Conservation (phyloP, 768 basidiomycete species). For the button mushroom (Agaricus bisporus) region DNA sequence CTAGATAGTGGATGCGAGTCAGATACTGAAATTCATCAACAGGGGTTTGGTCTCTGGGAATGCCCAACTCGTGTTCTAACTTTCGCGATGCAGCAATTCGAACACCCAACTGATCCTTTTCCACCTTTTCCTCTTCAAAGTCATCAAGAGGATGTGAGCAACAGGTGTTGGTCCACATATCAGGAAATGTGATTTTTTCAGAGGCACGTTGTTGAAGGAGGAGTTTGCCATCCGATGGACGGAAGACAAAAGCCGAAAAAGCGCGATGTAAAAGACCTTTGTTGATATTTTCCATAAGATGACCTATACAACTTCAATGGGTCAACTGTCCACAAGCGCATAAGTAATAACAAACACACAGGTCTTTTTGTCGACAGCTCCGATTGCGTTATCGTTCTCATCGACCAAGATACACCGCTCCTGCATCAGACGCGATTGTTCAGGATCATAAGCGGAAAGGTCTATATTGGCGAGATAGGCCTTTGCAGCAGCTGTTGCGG, state of each 20-base stretch:
- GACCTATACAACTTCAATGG: slow-evolving; percentile 46
- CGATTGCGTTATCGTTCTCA: slow-evolving; percentile 78
- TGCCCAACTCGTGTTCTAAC: slow-evolving; percentile 94
- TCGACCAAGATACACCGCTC: slow-evolving; percentile 92
- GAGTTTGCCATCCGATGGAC: slow-evolving; percentile 89
- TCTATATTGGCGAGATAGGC: slow-evolving; percentile 70
- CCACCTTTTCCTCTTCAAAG: slow-evolving; percentile 77
- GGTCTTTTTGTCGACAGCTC: slow-evolving; percentile 92
- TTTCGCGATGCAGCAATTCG: slow-evolving; percentile 90
- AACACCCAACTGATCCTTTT: slow-evolving; percentile 76
- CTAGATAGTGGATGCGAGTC: slow-evolving; percentile 95
- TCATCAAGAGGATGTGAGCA: slow-evolving; percentile 96
- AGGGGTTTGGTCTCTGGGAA: slow-evolving; percentile 71
- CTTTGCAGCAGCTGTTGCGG: slow-evolving; percentile 55
- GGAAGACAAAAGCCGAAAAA: slow-evolving; percentile 96
- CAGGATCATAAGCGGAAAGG: slow-evolving; percentile 80
- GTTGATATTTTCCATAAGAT: slow-evolving; percentile 95
- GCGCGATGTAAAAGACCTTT: slow-evolving; percentile 94
- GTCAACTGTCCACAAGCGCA: not conserved
- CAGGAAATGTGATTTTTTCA: slow-evolving; percentile 99
- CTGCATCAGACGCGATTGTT: slow-evolving; percentile 94
- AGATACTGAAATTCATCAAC: slow-evolving; percentile 89
- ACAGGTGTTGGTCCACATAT: slow-evolving; percentile 99
- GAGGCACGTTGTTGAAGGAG: slow-evolving; percentile 91
- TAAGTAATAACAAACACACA: slow-evolving; percentile 47